Base-by-base conservation (phyloP, 1,284 basidiomycete genomes). In the Trichosporon inkin region DNA sequence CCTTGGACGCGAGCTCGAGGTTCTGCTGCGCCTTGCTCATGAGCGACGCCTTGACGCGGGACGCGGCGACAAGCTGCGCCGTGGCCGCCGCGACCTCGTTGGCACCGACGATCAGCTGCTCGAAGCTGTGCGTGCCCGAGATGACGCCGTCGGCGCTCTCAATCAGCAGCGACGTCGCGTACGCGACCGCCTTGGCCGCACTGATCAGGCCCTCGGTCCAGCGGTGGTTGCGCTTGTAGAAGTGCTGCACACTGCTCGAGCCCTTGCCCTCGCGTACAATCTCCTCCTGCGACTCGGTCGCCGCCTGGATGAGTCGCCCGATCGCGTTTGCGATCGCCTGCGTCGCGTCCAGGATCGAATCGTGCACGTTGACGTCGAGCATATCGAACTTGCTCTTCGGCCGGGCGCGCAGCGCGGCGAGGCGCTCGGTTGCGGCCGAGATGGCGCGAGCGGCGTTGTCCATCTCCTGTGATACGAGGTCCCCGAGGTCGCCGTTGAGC, bases 141-240 rank as follows among this genome's bases (percentile, higher is more conserved):
- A 99, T 85, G 44, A 99, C 95, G 62, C 96, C 96, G 75, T 99
- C 96, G 13, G 96, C 96, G 62, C 88, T 89, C 79, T 99, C 95
- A 77, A 99, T 99, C 60, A 99, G 86, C 67, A 97, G 82, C 62
- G 86, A 90, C n/a, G 96, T 99, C 4, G 96, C 92, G 71, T 95
- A 96, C 2, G 96, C 96, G 53, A 99, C 96, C 6, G 96, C 86
- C 77, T 96, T 96, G 34, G 96, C 96, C 20, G 96, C 96, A 34
- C 92, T 96, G 69, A 99, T 95, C 66, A 99, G 87, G 67, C 96
- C 96, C 78, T 99, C 96, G 17, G 96, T 99, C 96, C 96, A 99
- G 64, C 96, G 86, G 80, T 99, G 98, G 86, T 99, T 97, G 65
- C 90, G 87, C 82, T 99, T 99, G 85, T 98, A 99, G 84, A 99